These are phyloP conservation scores for Acacia melanoxylon DNA, from an alignment of 306 rosid genomes.

Conservation along the genomic window DNA sequence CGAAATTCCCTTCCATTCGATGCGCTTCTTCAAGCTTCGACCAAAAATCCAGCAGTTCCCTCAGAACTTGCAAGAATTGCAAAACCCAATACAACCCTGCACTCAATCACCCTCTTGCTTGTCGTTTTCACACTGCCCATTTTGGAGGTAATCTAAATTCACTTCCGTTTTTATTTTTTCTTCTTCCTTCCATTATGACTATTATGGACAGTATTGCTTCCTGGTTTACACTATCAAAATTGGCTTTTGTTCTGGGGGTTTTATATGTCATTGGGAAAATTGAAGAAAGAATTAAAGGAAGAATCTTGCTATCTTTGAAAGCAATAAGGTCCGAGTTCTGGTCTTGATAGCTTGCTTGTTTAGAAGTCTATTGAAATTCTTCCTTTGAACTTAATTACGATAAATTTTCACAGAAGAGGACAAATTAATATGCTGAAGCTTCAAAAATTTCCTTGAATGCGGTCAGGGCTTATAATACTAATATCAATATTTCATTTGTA, in stretches of 20 bases:
- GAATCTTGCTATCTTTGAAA: not conserved
- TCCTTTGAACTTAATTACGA: not conserved
- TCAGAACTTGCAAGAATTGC: conserved; percentile 87
- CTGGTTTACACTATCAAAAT: not conserved
- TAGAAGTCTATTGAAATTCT: not conserved
- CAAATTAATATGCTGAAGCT: not conserved
- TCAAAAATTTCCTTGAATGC: not conserved
- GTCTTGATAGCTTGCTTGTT: conserved; percentile 1
- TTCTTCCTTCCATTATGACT: not conserved
- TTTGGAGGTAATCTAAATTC: conserved; percentile 62
- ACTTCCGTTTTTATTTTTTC: not conserved
- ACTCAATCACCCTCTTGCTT: conserved; percentile 75
- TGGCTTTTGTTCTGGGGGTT: not conserved
- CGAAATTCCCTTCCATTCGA: conserved; percentile 36
- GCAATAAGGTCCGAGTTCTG: not conserved
- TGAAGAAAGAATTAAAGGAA: not conserved
- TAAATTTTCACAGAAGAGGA: not conserved
- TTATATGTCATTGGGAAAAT: not conserved
- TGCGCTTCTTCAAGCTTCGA: conserved; percentile 52
- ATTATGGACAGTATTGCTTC: not conserved
- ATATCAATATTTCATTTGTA: not conserved
- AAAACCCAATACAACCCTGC: conserved; percentile 74
- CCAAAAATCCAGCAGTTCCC: conserved; percentile 30
- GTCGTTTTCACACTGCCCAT: conserved; percentile 89
- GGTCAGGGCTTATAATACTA: not conserved